These are phyloP conservation scores for Naganishia cerealis DNA, from an alignment of 1,284 basidiomycete genomes.

Conservation along the genomic window DNA sequence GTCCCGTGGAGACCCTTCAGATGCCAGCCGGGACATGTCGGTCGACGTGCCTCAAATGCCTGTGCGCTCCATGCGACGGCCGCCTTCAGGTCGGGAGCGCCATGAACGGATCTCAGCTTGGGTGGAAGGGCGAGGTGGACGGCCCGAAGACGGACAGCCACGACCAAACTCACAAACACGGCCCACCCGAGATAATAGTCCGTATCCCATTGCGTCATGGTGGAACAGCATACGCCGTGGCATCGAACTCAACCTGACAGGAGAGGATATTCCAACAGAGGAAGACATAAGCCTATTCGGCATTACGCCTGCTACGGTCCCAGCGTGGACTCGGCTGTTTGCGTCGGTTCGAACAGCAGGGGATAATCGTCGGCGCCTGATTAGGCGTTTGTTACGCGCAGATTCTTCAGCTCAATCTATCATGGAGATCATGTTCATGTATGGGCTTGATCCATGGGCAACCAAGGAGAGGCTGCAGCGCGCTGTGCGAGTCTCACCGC, in stretches of 20 bases:
- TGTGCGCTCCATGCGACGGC: background rate
- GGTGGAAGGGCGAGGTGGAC: slow-evolving; percentile 17
- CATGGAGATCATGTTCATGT: slow-evolving; percentile 28
- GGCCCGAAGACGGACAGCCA: slow-evolving; percentile 11
- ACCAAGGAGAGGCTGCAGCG: slow-evolving; percentile 22
- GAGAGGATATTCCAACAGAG: slow-evolving; percentile 14
- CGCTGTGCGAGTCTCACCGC: slow-evolving; percentile 16
- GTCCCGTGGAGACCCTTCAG: background rate
- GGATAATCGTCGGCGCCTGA: slow-evolving; percentile 23
- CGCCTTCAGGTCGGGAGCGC: slow-evolving; percentile 1
- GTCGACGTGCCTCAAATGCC: background rate
- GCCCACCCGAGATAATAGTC: background rate
- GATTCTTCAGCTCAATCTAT: slow-evolving; percentile 22
- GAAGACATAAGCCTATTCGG: slow-evolving; percentile 23
- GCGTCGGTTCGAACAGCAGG: slow-evolving; percentile 16
- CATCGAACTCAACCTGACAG: slow-evolving; percentile 13
- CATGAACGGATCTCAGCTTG: slow-evolving; percentile 12
- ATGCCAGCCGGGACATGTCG: background rate
- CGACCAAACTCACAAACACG: slow-evolving; percentile 6
- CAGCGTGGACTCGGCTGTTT: slow-evolving; percentile 23
- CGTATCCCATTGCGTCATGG: slow-evolving; percentile 18
- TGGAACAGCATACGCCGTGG: slow-evolving; percentile 21
- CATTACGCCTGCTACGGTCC: slow-evolving; percentile 8
- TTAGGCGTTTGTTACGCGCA: slow-evolving; percentile 11
- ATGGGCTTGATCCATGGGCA: slow-evolving; percentile 23